Evolutionary conservation across 1,284 basidiomycete genomes (phyloP).

Genomic region (Leccinum pachyderme): DNA sequence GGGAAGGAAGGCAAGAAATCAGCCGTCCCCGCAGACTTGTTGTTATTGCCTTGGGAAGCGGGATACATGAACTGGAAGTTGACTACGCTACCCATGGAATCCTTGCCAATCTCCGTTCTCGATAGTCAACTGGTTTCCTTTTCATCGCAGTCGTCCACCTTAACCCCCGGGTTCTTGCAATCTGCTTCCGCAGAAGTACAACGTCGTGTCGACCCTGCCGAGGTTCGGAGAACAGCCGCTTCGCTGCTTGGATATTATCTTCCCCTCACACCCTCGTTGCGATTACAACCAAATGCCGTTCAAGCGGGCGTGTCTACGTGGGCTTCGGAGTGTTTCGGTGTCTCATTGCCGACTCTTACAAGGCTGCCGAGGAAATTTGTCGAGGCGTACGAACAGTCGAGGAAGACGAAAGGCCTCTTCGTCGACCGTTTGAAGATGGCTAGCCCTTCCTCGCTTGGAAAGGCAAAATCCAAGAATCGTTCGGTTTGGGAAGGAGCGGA

Average conservation of each 20-base stretch:
- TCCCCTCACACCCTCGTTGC: slow-evolving; percentile 50
- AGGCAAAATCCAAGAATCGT: slow-evolving; percentile 23
- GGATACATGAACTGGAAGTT: slow-evolving; percentile 71
- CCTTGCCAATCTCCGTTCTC: slow-evolving; percentile 39
- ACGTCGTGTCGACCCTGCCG: slow-evolving; percentile 50
- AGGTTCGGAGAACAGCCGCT: slow-evolving; percentile 64
- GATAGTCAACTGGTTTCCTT: slow-evolving; percentile 14
- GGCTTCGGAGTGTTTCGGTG: slow-evolving; percentile 40
- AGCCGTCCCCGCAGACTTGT: slow-evolving; percentile 68
- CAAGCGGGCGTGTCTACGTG: slow-evolving; percentile 67
- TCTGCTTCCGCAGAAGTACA: slow-evolving; percentile 39
- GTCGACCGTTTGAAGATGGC: slow-evolving; percentile 21
- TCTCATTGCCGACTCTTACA: slow-evolving; percentile 20
- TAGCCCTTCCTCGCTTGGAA: slow-evolving; percentile 20
- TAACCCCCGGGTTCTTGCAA: slow-evolving; percentile 24
- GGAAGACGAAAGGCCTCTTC: slow-evolving; percentile 24
- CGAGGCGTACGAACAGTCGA: slow-evolving; percentile 20
- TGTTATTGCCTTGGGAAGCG: slow-evolving; percentile 83
- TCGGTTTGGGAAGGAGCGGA: slow-evolving; percentile 26
- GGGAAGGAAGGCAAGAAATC: background rate
- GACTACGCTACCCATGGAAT: slow-evolving; percentile 69
- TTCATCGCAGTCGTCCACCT: background rate
- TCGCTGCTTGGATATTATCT: slow-evolving; percentile 81
- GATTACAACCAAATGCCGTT: slow-evolving; percentile 47
- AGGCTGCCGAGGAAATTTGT: slow-evolving; percentile 25